Evolutionary conservation across 2,329 filamentous ascomycete species (phyloP).

Genomic region (Aspergillus sp.): DNA sequence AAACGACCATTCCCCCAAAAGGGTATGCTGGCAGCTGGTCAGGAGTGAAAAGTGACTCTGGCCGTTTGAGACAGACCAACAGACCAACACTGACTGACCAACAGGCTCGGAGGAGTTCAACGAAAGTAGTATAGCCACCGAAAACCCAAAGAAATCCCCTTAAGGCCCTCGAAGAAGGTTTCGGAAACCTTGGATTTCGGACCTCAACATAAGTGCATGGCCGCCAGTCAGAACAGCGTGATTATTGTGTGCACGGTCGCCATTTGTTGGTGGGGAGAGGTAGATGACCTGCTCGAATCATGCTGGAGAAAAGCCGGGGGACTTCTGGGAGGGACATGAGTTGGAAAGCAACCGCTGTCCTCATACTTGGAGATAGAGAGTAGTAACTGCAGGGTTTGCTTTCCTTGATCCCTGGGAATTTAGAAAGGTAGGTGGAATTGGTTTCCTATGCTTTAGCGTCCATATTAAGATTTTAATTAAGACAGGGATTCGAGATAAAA

Average conservation of each 20-base stretch:
- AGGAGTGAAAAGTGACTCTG: background rate
- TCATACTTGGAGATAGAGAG: background rate
- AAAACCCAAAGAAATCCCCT: background rate
- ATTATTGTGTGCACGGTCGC: background rate
- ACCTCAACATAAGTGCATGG: background rate
- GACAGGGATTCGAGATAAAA: background rate
- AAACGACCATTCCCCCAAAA: background rate
- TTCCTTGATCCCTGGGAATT: background rate
- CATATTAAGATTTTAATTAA: background rate
- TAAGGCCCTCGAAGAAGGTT: background rate
- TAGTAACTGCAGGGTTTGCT: background rate
- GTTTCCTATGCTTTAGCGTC: background rate
- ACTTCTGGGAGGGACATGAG: background rate
- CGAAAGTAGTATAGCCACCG: background rate
- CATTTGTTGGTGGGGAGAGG: background rate
- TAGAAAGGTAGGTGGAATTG: background rate
- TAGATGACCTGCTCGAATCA: background rate
- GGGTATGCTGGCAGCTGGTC: background rate
- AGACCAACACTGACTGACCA: background rate
- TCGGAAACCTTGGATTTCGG: background rate
- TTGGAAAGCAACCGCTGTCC: background rate
- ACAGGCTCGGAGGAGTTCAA: background rate
- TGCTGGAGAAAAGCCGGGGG: background rate
- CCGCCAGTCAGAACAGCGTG: background rate
- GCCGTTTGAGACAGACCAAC: background rate